These are phyloP conservation scores for Pontederia crassipes DNA, from an alignment of 176 grass and related monocot species.

Conservation along the genomic window DNA sequence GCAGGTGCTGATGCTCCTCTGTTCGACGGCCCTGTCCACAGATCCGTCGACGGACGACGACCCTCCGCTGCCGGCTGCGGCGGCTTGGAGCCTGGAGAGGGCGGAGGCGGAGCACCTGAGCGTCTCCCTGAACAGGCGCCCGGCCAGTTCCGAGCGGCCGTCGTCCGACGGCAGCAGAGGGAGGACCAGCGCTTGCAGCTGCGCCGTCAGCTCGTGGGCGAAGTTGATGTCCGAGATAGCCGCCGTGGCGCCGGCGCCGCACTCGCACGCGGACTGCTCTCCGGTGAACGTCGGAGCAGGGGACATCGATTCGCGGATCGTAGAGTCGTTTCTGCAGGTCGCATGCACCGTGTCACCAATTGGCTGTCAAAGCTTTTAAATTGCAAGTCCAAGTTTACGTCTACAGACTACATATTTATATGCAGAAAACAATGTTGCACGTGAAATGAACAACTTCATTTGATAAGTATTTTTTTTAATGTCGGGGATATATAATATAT, in stretches of 20 bases:
- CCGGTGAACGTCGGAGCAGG: too few relatives aligned
- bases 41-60: not conserved
- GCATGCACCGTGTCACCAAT: too few relatives aligned
- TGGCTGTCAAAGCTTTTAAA: too few relatives aligned
- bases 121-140: not conserved
- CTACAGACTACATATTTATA: too few relatives aligned
- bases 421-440: too few relatives aligned
- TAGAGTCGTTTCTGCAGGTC: too few relatives aligned
- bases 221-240: not conserved
- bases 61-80: not conserved
- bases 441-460: too few relatives aligned
- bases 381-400: too few relatives aligned
- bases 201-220: not conserved
- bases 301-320: too few relatives aligned
- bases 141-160: not conserved
- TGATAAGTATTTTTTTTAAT: too few relatives aligned
- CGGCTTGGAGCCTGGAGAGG: not conserved
- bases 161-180: not conserved
- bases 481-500: too few relatives aligned
- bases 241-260: not conserved
- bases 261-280: too few relatives aligned
- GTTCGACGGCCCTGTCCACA: not conserved
- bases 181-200: not conserved
- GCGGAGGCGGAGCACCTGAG: constrained; percentile 2
- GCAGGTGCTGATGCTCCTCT: not conserved